Conservation (phyloP, 2,329 filamentous ascomycete genomes). For the Epichloe typhina region DNA sequence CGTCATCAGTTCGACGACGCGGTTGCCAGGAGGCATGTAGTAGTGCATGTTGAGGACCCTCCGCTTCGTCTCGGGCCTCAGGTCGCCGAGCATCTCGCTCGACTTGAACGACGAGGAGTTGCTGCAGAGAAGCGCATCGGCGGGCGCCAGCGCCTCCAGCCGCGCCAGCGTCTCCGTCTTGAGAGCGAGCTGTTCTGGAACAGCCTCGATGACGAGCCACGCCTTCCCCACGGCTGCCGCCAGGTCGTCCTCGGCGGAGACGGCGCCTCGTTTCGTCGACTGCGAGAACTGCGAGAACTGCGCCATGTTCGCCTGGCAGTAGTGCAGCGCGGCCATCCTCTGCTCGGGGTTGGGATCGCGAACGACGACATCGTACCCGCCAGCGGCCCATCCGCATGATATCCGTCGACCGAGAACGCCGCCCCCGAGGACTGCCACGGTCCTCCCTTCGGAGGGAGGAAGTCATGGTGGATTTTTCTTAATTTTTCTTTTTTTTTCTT, state of each 20-base stretch:
- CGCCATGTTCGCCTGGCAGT: slow-evolving; percentile 23
- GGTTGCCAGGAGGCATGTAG: slow-evolving; percentile 33
- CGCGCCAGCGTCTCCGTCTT: slow-evolving; percentile 35
- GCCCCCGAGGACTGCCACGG: slow-evolving; percentile 26
- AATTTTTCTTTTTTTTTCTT: no score
- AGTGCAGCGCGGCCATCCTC: slow-evolving; percentile 23
- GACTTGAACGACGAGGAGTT: slow-evolving; percentile 42
- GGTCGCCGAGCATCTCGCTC: slow-evolving; percentile 30
- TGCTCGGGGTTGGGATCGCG: slow-evolving; percentile 27
- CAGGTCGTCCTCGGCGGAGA: slow-evolving; percentile 23
- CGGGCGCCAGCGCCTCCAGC: slow-evolving; percentile 27
- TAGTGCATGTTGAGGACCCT: slow-evolving; percentile 38
- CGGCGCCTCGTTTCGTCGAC: slow-evolving; percentile 13
- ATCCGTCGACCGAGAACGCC: slow-evolving; percentile 31
- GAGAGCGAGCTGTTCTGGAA: slow-evolving; percentile 34
- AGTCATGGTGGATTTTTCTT: neutral
- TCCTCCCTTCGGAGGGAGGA: slow-evolving; percentile 32
- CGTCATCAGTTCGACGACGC: slow-evolving; percentile 42
- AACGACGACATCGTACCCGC: slow-evolving; percentile 28
- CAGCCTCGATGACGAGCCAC: slow-evolving; percentile 41
- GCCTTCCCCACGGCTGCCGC: slow-evolving; percentile 27
- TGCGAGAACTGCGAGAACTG: slow-evolving; percentile 12
- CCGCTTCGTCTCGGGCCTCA: slow-evolving; percentile 22
- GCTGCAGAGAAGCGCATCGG: slow-evolving; percentile 34
- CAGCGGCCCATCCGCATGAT: slow-evolving; percentile 25